These are phyloP conservation scores for Phytophthora cactorum DNA, from an alignment of 352 stramenopile species.

Conservation along the genomic window DNA sequence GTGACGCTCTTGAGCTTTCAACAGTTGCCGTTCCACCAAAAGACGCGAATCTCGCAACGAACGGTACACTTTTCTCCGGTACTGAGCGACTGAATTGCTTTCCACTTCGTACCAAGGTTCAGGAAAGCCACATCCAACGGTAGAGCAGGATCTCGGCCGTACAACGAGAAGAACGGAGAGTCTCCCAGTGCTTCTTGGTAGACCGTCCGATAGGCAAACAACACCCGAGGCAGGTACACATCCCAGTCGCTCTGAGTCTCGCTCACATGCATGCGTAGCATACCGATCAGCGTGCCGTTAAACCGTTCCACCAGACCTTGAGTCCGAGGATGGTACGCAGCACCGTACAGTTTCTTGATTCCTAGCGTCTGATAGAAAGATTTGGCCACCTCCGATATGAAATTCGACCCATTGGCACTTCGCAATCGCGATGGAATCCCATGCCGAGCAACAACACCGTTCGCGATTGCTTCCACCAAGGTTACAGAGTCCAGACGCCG, in stretches of 20 bases:
- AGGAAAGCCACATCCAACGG: neutral
- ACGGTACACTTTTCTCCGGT: neutral
- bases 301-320: neutral
- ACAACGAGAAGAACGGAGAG: neutral
- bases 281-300: slow-evolving; percentile 3
- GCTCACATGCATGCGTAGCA: slow-evolving; percentile 7
- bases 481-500: neutral
- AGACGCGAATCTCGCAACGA: neutral
- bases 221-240: slow-evolving; percentile 7
- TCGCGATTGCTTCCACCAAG: neutral
- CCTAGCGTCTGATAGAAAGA: neutral
- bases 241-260: slow-evolving; percentile 15
- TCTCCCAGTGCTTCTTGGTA: slow-evolving; percentile 9
- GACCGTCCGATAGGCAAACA: no score
- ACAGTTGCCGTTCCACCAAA: neutral
- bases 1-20: neutral
- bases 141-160: neutral
- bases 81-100: neutral
- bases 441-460: neutral
- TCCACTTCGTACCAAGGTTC: neutral
- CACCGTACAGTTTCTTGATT: neutral
- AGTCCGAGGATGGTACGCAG: neutral
- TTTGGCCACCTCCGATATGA: slow-evolving; percentile 7
- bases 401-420: slow-evolving; percentile 5
- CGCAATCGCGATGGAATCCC: neutral